Evolutionary conservation across 2,329 filamentous ascomycete genomes (phyloP).

Genomic region (Alternaria arborescens): DNA sequence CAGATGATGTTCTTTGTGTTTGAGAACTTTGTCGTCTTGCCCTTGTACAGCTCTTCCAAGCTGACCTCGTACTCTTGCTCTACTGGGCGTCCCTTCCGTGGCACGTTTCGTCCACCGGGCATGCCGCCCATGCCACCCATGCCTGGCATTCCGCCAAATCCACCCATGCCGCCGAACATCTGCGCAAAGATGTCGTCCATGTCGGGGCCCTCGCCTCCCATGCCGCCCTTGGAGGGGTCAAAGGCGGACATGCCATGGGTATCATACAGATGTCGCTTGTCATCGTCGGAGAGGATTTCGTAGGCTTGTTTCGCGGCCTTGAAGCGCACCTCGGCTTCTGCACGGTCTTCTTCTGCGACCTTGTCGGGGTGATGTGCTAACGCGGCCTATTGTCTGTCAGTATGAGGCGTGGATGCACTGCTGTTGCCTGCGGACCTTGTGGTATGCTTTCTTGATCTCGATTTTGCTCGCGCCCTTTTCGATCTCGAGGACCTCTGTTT

Average conservation of each 20-base stretch:
- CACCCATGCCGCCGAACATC: constrained; percentile 75
- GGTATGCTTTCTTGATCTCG: constrained; percentile 94
- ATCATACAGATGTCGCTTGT: constrained; percentile 92
- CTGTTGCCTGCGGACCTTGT: constrained; percentile 71
- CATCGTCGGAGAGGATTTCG: constrained; percentile 95
- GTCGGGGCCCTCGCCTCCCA: constrained; percentile 71
- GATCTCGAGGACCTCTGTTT: constrained; percentile 79
- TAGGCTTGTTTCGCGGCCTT: constrained; percentile 94
- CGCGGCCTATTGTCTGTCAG: constrained; percentile 68
- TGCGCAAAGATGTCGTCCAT: constrained; percentile 92
- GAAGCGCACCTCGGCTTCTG: constrained; percentile 88
- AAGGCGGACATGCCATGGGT: constrained; percentile 96
- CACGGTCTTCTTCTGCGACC: constrained; percentile 83
- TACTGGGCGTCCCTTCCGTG: constrained; percentile 80
- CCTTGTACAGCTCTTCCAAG: constrained; percentile 96
- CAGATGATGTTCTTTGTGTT: constrained; percentile 95
- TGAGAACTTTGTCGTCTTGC: constrained; percentile 96
- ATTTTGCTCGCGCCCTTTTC: constrained; percentile 74
- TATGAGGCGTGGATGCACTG: background rate
- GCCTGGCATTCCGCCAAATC: constrained; percentile 60
- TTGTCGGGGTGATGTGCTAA: constrained; percentile 94
- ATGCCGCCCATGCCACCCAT: constrained; percentile 66
- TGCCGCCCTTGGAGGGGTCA: constrained; percentile 73
- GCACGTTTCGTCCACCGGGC: constrained; percentile 58
- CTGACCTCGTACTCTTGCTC: constrained; percentile 91